phyloP scores from a whole-genome alignment of 257 asterid species.

The Fraxinus cuspidata region DNA sequence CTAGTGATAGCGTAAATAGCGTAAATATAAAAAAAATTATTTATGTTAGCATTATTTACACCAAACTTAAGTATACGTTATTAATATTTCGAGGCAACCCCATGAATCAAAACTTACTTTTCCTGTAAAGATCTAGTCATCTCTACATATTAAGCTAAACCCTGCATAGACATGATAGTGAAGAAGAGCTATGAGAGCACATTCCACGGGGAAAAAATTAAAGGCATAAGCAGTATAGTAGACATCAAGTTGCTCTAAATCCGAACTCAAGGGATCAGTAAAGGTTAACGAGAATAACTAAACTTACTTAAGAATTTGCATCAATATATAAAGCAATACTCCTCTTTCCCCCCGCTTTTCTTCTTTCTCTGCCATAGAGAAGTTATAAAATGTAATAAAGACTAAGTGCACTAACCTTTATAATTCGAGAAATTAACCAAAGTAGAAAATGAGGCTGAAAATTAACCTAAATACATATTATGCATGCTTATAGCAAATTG shows the following conservation, averaged over 20 bases:
- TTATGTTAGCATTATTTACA: no score
- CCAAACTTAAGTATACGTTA: no score
- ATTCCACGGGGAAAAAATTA: no score
- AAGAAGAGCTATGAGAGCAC: no score
- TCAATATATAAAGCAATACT: conserved; percentile 5
- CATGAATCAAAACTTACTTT: conserved; percentile 47
- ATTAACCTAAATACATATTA: conserved; percentile 8
- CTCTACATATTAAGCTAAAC: no score
- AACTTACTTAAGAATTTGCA: conserved; percentile 15
- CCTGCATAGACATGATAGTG: no score
- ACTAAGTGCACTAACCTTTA: conserved; percentile 64
- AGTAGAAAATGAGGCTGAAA: conserved; percentile 93
- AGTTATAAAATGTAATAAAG: no score
- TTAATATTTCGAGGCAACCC: not conserved
- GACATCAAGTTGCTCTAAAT: not conserved
- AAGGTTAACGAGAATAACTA: conserved; percentile 19
- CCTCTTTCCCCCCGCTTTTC: not conserved
- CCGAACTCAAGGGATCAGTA: conserved; percentile 24
- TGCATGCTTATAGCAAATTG: conserved; percentile 19
- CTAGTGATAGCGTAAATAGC: no score
- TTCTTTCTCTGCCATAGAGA: conserved; percentile 10
- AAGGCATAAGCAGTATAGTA: no score
- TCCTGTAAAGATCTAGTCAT: conserved; percentile 92
- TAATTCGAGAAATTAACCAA: conserved; percentile 91
- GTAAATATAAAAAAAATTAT: no score